Conservation (phyloP, 495 filamentous ascomycete species). For the Hypoxylon lienhwacheense region DNA sequence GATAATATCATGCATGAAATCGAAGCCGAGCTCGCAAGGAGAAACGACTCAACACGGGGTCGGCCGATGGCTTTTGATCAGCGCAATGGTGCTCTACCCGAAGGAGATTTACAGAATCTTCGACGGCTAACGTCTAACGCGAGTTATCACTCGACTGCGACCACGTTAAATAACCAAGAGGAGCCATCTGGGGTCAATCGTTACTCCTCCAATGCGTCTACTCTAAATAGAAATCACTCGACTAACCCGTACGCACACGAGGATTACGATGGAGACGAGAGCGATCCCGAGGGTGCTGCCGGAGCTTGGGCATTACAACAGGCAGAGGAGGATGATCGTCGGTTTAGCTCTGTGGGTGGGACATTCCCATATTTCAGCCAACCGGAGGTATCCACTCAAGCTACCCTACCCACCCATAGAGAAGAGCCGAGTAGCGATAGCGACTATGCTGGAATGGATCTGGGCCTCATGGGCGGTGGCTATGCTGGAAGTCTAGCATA, state of each 20-base stretch:
- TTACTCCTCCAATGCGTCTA: constrained; percentile 54
- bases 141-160: constrained; percentile 53
- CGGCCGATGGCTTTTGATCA: constrained; percentile 37
- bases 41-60: constrained; percentile 25
- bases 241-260: constrained; percentile 38
- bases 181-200: constrained; percentile 42
- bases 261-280: constrained; percentile 61
- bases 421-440: constrained; percentile 64
- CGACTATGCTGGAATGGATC: constrained; percentile 72
- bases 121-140: constrained; percentile 42
- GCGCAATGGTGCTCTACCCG: constrained; percentile 46
- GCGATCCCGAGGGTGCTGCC: constrained; percentile 87
- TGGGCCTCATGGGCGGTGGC: constrained; percentile 72
- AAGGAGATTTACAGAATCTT: constrained; percentile 48
- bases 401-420: constrained; percentile 40
- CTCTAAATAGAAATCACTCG: constrained; percentile 47
- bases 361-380: constrained; percentile 38
- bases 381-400: constrained; percentile 45
- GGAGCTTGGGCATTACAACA: constrained; percentile 81
- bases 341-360: constrained; percentile 49
- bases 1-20: constrained; percentile 59
- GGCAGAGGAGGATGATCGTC: constrained; percentile 82
- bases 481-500: constrained; percentile 74
- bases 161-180: constrained; percentile 44
- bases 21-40: constrained; percentile 50